Evolutionary conservation across 768 basidiomycete genomes (phyloP), one percentile per base, ranked within the genome.

Genomic region (Mycena floridula): DNA sequence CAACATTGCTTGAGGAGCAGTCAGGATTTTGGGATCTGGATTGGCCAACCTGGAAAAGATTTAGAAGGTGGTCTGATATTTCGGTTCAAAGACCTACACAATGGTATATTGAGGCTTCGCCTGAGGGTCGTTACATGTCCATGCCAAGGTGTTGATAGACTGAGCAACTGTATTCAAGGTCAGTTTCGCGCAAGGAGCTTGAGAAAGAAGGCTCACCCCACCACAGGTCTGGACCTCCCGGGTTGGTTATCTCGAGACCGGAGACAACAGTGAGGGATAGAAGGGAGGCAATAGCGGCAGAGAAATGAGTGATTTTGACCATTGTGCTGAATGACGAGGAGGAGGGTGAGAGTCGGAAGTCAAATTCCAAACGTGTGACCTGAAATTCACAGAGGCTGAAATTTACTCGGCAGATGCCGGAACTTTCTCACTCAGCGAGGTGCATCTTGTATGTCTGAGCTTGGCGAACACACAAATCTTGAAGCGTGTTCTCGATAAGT

Each of bases 81-180:
- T 8, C 12, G 25, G 40, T 43, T 35, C 12, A 25, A 27, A 16
- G 11, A 71, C 80, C 51, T 58, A 81, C 75, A 76, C 56, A 39
- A 84, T 61, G 7, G 74, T 82, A 53, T 76, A 86, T 4, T 59
- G 59, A 4, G 49, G 23, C 37, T 61, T 40, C 7, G 11, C 32
- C 26, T 38, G 55, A 12, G 69, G 59, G 24, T 66, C 55, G 3
- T 68, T 36, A 62, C 84, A 86, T 2, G 65, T 66, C 84, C 84
- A 86, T 2, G 60, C 52, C 35, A 86, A 54, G n/a, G 66, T 68
- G 58, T 86, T 86, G n/a, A 39, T 20, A 7, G 79, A 76, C 42
- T 67, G 49, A 8, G 76, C 70, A 45, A 86, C 84, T 85, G 53
- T 4, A 38, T n/a, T n/a, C n/a, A n/a, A 45, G 40, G 23, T 23